Evolutionary conservation across 2,329 filamentous ascomycete species (phyloP), one percentile per base, ranked within the genome.

Genomic region (Phialophora tarda): DNA sequence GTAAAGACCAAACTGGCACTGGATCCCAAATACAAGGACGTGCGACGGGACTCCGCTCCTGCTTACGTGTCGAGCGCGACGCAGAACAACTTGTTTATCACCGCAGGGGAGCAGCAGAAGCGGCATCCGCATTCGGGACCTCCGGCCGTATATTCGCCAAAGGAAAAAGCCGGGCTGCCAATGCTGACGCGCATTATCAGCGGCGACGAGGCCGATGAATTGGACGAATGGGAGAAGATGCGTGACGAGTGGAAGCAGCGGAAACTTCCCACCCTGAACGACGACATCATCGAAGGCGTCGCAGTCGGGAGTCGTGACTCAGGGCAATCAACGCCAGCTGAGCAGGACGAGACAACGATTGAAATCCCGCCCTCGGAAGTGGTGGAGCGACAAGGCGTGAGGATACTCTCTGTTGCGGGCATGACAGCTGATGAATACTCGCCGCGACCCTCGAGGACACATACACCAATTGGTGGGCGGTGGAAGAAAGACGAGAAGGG

Each of bases 101-200:
- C 55, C 8, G 66, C 70, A 6, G 59, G 63, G 6, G 47, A 68
- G 41, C 65, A 71, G 32, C 66, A 71, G 44, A 58, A 62, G 53
- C 41, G 71, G 5, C 65, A 61, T 30, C 71, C 71, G 14, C 71
- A 73, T 54, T 73, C 71, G 1, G 70, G 71, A 11, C 64, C 66
- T 5, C 71, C 71, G 2, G 59, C 71, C 10, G 34, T 71, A 12
- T 41, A 62, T 51, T 47, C 48, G 11, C 30, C 38, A 21, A 50
- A 50, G 26, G 63, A 62, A 28, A 66, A 62, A 50, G 23, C 38
- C 23, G 65, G 69, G n/a, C 57, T 68, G 47, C 65, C 68, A 12
- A 32, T 58, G 10, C 69, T 73, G 12, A 62, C 63, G 1, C 66
- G 68, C 8, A 70, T 73, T 28, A 62, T 71, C 50, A 69, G 65